These are phyloP conservation scores for Pisolithus microcarpus DNA, from an alignment of 768 basidiomycete species.

Conservation along the genomic window DNA sequence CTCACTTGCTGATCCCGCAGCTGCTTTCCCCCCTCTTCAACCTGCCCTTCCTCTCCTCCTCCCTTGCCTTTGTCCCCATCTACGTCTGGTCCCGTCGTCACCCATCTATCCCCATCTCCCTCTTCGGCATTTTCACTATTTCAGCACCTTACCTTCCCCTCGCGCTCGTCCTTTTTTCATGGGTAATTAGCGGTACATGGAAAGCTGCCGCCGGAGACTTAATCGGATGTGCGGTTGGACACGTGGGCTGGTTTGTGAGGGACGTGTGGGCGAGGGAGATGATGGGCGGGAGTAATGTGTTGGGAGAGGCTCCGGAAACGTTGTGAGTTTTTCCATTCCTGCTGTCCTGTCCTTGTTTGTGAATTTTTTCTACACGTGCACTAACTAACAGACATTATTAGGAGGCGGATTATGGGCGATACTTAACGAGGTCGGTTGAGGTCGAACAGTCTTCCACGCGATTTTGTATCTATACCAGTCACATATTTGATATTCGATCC, in stretches of 20 bases:
- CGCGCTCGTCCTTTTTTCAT: conserved; percentile 82
- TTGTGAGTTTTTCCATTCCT: conserved; percentile 45
- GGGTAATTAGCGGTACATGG: conserved; percentile 79
- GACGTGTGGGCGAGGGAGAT: conserved; percentile 89
- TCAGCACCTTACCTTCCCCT: conserved; percentile 93
- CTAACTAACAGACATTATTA: too few species aligned
- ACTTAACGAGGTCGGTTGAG: too few species aligned
- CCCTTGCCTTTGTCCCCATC: conserved; percentile 90
- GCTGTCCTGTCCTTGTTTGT: too few species aligned
- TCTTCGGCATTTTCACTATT: conserved; percentile 92
- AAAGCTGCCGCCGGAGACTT: conserved; percentile 76
- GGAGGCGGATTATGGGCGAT: too few species aligned
- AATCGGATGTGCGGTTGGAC: conserved; percentile 81
- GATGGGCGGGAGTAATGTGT: conserved; percentile 63
- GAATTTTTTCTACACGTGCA: too few species aligned
- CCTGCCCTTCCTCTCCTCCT: conserved; percentile 87
- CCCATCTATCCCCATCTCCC: conserved; percentile 89
- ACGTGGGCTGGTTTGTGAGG: conserved; percentile 76
- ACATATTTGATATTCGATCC: too few species aligned
- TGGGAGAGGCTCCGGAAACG: conserved; percentile 63
- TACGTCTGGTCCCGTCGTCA: conserved; percentile 97
- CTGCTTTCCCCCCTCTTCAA: conserved; percentile 82
- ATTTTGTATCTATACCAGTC: too few species aligned
- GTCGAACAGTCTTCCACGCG: too few species aligned
- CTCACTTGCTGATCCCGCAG: conserved; percentile 29